phyloP scores from a whole-genome alignment of 2,329 filamentous ascomycete species.

The Sclerotinia sclerotiorum region DNA sequence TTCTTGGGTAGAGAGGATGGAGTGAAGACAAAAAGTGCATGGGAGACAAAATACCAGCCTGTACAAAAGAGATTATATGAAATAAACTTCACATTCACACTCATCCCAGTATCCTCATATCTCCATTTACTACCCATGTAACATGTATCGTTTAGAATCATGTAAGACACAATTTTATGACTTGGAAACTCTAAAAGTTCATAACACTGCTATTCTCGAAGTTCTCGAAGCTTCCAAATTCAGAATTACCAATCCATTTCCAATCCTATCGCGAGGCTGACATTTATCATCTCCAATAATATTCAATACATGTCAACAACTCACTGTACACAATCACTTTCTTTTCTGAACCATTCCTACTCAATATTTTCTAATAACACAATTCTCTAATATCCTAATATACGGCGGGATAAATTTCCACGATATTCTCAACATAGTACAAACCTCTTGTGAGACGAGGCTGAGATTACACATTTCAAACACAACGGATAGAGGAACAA shows the following conservation, averaged over 20 bases:
- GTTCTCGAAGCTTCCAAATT: slow-evolving; percentile 16
- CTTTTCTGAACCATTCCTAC: not conserved
- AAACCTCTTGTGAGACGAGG: not conserved
- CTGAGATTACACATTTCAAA: slow-evolving; percentile 4
- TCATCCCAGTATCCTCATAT: not conserved
- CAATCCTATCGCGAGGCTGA: slow-evolving; percentile 1
- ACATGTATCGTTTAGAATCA: not conserved
- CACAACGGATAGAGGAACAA: not conserved
- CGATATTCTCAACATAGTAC: not conserved
- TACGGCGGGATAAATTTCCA: not conserved
- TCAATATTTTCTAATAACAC: not conserved
- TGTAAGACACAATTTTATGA: not conserved
- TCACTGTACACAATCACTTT: not conserved
- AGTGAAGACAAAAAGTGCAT: slow-evolving; percentile 16
- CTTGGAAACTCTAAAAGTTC: not conserved
- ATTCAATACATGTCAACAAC: not conserved
- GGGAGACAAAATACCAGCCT: slow-evolving; percentile 17
- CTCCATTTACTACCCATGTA: not conserved
- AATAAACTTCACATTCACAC: slow-evolving; percentile 21
- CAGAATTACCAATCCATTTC: slow-evolving; percentile 15
- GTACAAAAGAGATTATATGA: slow-evolving; percentile 23
- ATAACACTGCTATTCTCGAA: not conserved
- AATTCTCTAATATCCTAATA: not conserved
- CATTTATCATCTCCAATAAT: not conserved
- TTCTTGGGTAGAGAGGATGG: not conserved